Base-by-base conservation (phyloP, 2,329 filamentous ascomycete species). In the Alternaria solani region DNA sequence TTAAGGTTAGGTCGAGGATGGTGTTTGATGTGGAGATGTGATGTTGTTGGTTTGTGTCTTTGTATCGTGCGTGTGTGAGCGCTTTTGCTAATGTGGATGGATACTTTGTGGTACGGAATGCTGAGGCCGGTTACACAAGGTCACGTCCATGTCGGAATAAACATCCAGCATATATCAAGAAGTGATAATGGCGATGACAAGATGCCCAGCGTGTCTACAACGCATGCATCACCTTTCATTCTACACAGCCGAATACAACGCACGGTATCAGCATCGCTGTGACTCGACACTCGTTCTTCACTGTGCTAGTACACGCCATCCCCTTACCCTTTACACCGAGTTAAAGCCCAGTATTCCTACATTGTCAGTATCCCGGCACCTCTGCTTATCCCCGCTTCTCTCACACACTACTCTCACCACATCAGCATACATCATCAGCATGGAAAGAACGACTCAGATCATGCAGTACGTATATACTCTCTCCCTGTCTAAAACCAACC, bases 1-100 rank as follows among this genome's bases (percentile, higher is more conserved):
- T 63, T 59, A 56, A 52, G 68, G 59, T 57, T 58, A 38, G 64
- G 42, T 55, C 58, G 20, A 23, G 20, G 20, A 2, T 23, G 20
- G 4, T 23, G 20, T 23, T 23, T 23, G 20, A 23, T 23, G 20
- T 23, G 20, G 20, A 23, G 20, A 23, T 23, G 20, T 23, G 20
- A 23, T 23, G 20, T 23, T 2, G 20, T 23, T 23, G 20, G 20
- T 23, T 23, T 23, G 20, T 23, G 20, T 23, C 2, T 23, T 23
- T 23, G 20, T 23, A 23, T 23, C 20, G 20, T 23, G 2, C n/a
- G n/a, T 23, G 2, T 23, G 20, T 23, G 20, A 23, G 20, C 20
- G 2, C 20, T 23, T 23, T 23, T 23, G 20, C 20, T 23, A 4
- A 23, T 23, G 20, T 23, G 20, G 20, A 23, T 23, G 20, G 20